Conservation (phyloP, 768 basidiomycete genomes). For the Collybia nuda region DNA sequence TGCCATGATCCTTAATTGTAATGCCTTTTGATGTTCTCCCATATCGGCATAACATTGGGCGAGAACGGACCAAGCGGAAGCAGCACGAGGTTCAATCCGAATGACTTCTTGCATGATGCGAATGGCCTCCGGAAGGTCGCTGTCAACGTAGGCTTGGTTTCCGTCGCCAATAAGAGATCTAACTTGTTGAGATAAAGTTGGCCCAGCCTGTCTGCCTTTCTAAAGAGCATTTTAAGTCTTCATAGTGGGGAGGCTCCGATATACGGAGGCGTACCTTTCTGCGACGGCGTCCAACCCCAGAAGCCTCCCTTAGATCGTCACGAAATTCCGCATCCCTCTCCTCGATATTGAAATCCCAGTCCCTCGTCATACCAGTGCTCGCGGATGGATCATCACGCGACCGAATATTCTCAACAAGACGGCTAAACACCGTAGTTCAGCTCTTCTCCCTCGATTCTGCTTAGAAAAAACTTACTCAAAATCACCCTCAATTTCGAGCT, state of each 20-base stretch:
- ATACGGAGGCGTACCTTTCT: slow-evolving; percentile 32
- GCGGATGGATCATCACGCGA: slow-evolving; percentile 43
- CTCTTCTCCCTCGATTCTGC: neutral
- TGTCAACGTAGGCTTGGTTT: slow-evolving; percentile 83
- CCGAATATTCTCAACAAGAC: slow-evolving; percentile 67
- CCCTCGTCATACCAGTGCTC: slow-evolving; percentile 48
- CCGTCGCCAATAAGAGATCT: slow-evolving; percentile 79
- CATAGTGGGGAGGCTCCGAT: neutral
- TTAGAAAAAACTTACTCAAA: slow-evolving; percentile 43
- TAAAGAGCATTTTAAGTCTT: slow-evolving; percentile 17
- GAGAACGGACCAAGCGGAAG: slow-evolving; percentile 84
- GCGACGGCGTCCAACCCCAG: slow-evolving; percentile 63
- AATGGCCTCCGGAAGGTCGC: slow-evolving; percentile 64
- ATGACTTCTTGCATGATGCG: slow-evolving; percentile 90
- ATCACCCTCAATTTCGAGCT: slow-evolving; percentile 56
- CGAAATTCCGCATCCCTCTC: slow-evolving; percentile 69
- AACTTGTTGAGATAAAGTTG: slow-evolving; percentile 68
- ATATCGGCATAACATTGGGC: slow-evolving; percentile 81
- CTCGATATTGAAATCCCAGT: slow-evolving; percentile 75
- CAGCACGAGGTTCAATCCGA: slow-evolving; percentile 85
- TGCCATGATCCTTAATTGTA: slow-evolving; percentile 86
- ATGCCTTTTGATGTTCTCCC: slow-evolving; percentile 63
- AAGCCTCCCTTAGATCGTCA: slow-evolving; percentile 72
- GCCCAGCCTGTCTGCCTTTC: slow-evolving; percentile 47
- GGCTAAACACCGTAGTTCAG: slow-evolving; percentile 35